Conservation (phyloP, 2,329 filamentous ascomycete species). For the Verticillium dahliae region DNA sequence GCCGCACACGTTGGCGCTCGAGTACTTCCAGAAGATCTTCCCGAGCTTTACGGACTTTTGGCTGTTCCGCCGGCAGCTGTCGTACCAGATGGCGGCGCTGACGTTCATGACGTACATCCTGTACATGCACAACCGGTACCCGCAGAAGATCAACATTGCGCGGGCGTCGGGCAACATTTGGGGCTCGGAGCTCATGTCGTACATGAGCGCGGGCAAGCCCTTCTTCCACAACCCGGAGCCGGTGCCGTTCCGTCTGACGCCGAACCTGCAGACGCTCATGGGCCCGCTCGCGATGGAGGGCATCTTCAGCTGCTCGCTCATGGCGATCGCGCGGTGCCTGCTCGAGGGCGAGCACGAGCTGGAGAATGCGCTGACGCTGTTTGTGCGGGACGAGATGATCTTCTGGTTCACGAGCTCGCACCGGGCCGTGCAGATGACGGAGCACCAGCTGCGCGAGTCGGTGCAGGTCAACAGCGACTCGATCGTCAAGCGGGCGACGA, state of each 20-base stretch:
- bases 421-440: constrained; percentile 46
- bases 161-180: constrained; percentile 87
- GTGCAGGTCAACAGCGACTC: constrained; percentile 84
- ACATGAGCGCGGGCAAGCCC: constrained; percentile 76
- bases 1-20: constrained; percentile 70
- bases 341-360: constrained; percentile 85
- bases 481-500: constrained; percentile 85
- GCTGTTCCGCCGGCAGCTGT: constrained; percentile 96
- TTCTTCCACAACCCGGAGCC: constrained; percentile 93
- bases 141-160: constrained; percentile 90
- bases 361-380: constrained; percentile 90
- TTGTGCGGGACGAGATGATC: constrained; percentile 96
- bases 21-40: constrained; percentile 86
- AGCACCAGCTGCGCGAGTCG: constrained; percentile 67
- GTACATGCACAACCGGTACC: constrained; percentile 93
- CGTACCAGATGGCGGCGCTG: constrained; percentile 88
- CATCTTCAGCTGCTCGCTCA: constrained; percentile 89
- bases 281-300: constrained; percentile 93
- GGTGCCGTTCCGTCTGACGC: constrained; percentile 94
- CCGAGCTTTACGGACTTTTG: constrained; percentile 91
- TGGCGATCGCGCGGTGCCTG: constrained; percentile 92
- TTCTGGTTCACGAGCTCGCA: constrained; percentile 88
- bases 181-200: constrained; percentile 90
- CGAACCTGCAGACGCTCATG: constrained; percentile 93
- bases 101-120: constrained; percentile 99